Percentiles rank a stretch among this genome's conserved stretches.
Conservation (phyloP, 2,329 filamentous ascomycete species). For the Alternaria angustiovoidea region DNA sequence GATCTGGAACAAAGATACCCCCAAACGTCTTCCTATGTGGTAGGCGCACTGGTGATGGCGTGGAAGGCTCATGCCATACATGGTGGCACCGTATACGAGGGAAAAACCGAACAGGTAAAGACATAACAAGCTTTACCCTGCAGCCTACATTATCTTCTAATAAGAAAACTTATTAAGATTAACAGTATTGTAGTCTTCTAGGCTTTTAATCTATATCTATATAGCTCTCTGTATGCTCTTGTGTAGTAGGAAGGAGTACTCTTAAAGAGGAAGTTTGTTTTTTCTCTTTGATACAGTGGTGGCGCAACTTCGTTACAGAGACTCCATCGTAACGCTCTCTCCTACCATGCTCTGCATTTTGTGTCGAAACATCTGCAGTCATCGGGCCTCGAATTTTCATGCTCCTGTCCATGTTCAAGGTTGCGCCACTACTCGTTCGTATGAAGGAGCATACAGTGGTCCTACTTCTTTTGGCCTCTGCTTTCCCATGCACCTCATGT, state of each 20-base stretch:
- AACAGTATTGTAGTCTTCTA: no score
- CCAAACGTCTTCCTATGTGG: not conserved
- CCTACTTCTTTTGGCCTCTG: not conserved
- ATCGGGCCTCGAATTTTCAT: not conserved
- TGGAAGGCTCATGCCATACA: not conserved
- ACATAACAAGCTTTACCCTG: no score
- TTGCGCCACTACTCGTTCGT: not conserved
- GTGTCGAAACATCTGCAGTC: not conserved
- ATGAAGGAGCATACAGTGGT: not conserved
- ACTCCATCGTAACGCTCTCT: not conserved
- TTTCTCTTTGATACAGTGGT: not conserved
- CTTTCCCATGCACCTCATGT: constrained; percentile 14
- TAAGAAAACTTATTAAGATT: no score
- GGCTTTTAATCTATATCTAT: no score
- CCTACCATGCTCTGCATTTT: not conserved
- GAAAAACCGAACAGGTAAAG: no score
- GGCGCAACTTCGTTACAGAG: not conserved
- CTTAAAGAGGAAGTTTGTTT: no score
- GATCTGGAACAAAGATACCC: no score
- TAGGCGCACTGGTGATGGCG: not conserved
- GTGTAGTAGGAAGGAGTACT: no score
- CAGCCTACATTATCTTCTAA: no score
- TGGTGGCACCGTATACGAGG: not conserved
- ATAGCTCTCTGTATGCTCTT: no score
- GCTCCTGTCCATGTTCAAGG: not conserved